Base-by-base conservation (phyloP, 2,329 filamentous ascomycete species). In the Cladosporium halotolerans region DNA sequence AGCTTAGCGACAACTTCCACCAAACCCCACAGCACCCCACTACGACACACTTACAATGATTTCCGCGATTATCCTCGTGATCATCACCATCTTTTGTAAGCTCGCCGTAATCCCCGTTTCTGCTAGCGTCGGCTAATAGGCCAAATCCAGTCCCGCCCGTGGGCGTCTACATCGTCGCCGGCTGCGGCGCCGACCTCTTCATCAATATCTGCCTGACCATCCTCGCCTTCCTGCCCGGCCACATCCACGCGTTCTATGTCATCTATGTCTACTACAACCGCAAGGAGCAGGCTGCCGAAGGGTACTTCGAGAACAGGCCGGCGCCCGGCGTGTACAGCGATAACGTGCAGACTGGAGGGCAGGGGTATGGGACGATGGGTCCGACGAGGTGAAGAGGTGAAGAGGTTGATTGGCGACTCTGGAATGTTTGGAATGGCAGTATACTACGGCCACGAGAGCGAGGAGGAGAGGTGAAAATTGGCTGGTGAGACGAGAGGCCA, bases 231-330 rank as follows among this genome's bases (percentile, higher is more conserved):
- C 71, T 93, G 47, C 88, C 88, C 0, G 89, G 88, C 7, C 84
- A 89, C 60, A 80, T 92, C 50, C 72, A 68, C 49, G 63, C 52
- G 41, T 90, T 91, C 69, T 93, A 91, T 68, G 61, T 89, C 57
- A 83, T 90, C 70, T 95, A 90, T 68, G 76, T 95, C 57, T 95
- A 91, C 73, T 92, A 85, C 69, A 81, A 88, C 63, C 85, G 85
- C 38, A 79, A 78, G 50, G 83, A 88, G 61, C 79, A 84, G 66
- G 77, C 78, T 2, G 72, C 76, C 43, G 73, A 79, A 33, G 86
- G 86, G 4, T 73, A 76, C 9, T 76, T 77, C 55, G 72, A 77
- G 16, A 72, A 75, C 3, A 64, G 71, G 8, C 77, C 76, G 2
- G 85, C 85, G 1, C 82, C 86, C 0, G 85, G 85, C 28, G 79